Conservation (phyloP, 2,329 filamentous ascomycete species). For the Lecanoromycetidae sp. region DNA sequence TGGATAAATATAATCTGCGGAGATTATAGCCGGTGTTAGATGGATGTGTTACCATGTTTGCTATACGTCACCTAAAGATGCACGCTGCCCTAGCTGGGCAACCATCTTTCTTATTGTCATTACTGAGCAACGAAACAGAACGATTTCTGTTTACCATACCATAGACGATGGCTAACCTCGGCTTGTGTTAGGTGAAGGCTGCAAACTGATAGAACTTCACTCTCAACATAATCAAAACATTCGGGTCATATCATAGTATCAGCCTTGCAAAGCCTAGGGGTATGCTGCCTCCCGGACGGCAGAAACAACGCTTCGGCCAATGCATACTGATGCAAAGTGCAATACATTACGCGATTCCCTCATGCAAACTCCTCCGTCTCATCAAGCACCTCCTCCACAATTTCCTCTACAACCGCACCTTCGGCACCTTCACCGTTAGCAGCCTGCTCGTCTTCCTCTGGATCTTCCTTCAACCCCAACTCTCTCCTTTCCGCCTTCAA, state of each 20-base stretch:
- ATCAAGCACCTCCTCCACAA: constrained; percentile 63
- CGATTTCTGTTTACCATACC: too few species aligned
- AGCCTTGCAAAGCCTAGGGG: background rate
- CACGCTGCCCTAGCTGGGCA: too few species aligned
- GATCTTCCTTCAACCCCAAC: constrained; percentile 53
- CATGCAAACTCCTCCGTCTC: constrained; percentile 69
- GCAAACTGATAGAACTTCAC: too few species aligned
- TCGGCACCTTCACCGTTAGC: constrained; percentile 65
- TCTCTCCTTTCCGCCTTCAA: constrained; percentile 58
- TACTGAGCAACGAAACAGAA: too few species aligned
- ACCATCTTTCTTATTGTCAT: too few species aligned
- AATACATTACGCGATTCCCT: background rate
- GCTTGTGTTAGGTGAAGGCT: too few species aligned
- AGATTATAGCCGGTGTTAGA: too few species aligned
- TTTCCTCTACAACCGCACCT: constrained; percentile 79
- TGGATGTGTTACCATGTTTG: too few species aligned
- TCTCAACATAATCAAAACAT: too few species aligned
- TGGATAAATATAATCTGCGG: too few species aligned
- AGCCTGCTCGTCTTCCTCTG: constrained; percentile 42
- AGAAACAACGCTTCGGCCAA: background rate
- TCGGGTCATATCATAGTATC: background rate
- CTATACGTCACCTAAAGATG: too few species aligned
- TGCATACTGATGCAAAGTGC: background rate
- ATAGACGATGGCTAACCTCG: too few species aligned
- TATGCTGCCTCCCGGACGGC: constrained; percentile 8